Evolutionary conservation across 805 yeast genomes (phyloP).

Genomic region (Saccharomycopsis fermentans): DNA sequence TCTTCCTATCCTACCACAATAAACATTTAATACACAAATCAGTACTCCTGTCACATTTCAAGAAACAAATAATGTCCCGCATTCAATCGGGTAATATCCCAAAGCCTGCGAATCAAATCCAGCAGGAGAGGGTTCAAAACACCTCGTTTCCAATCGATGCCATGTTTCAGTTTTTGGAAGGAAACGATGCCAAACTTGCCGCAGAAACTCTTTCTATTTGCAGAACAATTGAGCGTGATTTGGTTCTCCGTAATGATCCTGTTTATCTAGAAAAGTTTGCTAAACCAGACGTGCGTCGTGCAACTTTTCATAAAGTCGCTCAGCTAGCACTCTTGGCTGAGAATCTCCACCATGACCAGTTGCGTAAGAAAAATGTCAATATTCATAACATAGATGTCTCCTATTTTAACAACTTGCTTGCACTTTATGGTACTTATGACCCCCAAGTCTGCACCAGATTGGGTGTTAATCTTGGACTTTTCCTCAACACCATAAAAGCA

Average conservation of each 20-base stretch:
- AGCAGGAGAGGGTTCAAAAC: slow-evolving; percentile 21
- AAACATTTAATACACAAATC: too few relatives aligned
- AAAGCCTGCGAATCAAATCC: slow-evolving; percentile 28
- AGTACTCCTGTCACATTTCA: too few relatives aligned
- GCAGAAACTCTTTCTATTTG: slow-evolving; percentile 1
- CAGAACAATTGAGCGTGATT: slow-evolving; percentile 14
- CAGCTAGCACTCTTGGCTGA: slow-evolving; percentile 12
- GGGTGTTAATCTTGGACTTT: slow-evolving; percentile 83
- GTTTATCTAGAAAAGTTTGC: slow-evolving; percentile 13
- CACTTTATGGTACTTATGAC: slow-evolving; percentile 55
- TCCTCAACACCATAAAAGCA: slow-evolving; percentile 72
- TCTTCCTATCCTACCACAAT: too few relatives aligned
- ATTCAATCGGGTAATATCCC: slow-evolving; percentile 25
- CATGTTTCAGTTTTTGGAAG: slow-evolving; percentile 27
- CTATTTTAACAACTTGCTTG: slow-evolving; percentile 46
- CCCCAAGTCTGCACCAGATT: slow-evolving; percentile 74
- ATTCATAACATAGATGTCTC: slow-evolving; percentile 25
- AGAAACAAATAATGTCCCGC: slow-evolving; percentile 25
- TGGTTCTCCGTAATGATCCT: slow-evolving; percentile 9
- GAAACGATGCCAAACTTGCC: slow-evolving; percentile 23
- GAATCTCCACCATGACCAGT: slow-evolving; percentile 1
- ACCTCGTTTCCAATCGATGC: slow-evolving; percentile 20
- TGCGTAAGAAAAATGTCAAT: slow-evolving; percentile 25
- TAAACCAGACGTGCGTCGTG: slow-evolving; percentile 8
- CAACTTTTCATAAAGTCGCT: slow-evolving; percentile 15